These are phyloP conservation scores for Wickerhamiella vanderwaltii DNA, from an alignment of 805 yeast species.

Conservation along the genomic window DNA sequence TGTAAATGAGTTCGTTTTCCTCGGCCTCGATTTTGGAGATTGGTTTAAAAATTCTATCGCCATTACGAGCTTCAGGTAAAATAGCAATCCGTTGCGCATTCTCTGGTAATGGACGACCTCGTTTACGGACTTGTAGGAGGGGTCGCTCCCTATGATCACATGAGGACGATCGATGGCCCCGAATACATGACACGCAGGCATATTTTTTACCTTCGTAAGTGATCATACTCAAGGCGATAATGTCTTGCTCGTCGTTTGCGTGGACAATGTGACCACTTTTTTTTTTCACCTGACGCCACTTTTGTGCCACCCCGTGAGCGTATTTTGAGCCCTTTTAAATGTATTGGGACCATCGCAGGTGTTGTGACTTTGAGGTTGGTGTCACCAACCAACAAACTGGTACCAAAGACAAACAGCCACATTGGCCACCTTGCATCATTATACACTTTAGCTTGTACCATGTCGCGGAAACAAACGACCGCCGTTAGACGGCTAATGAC, in stretches of 20 bases:
- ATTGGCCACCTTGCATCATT: neutral
- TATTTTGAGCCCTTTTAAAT: neutral
- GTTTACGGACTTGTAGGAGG: conserved; percentile 71
- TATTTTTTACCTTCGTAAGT: conserved; percentile 17
- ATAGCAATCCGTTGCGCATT: conserved; percentile 45
- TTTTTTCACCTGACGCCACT: no score
- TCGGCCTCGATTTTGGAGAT: conserved; percentile 9
- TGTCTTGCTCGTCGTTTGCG: neutral
- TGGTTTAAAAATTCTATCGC: neutral
- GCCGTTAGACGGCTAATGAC: conserved; percentile 81
- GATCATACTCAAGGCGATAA: conserved; percentile 7
- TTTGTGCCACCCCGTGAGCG: no score
- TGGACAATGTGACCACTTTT: neutral
- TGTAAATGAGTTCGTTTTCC: conserved; percentile 17
- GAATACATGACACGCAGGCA: conserved; percentile 44
- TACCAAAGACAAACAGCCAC: neutral
- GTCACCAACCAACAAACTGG: neutral
- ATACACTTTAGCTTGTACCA: neutral
- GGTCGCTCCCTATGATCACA: conserved; percentile 76
- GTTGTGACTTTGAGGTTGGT: neutral
- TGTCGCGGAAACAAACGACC: conserved; percentile 29
- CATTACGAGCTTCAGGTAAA: neutral
- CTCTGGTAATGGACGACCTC: conserved; percentile 71
- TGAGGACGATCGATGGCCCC: conserved; percentile 84
- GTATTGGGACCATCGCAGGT: neutral